Conservation (phyloP, 2,329 filamentous ascomycete species). For the Metarhizium anisopliae region DNA sequence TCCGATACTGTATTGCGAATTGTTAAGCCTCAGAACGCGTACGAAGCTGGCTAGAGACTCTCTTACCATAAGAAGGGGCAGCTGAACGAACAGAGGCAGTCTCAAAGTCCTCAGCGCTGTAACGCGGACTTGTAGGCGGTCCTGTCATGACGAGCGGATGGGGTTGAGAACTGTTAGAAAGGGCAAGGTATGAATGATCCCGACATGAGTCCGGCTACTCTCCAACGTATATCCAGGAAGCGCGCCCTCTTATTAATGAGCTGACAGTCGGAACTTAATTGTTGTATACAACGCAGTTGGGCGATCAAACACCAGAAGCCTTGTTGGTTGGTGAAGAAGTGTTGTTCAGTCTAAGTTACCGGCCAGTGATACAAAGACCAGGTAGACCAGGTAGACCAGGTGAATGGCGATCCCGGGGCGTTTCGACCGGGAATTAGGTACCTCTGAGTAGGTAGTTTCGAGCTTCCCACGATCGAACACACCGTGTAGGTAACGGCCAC, state of each 20-base stretch:
- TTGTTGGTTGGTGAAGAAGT: not conserved
- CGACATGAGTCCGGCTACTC: too few species aligned
- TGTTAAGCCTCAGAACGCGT: not conserved
- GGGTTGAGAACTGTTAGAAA: not conserved
- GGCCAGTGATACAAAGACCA: not conserved
- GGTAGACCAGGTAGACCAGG: not conserved
- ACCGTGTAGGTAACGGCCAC: not conserved
- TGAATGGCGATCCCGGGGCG: not conserved
- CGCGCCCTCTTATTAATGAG: too few species aligned
- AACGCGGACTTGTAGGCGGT: slow-evolving; percentile 22
- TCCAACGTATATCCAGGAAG: not conserved
- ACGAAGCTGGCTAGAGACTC: not conserved
- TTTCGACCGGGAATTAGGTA: not conserved
- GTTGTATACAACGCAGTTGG: not conserved
- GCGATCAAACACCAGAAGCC: not conserved
- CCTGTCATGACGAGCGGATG: slow-evolving; percentile 21
- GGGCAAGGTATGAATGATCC: not conserved
- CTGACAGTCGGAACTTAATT: too few species aligned
- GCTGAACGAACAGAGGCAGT: slow-evolving; percentile 58
- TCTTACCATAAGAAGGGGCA: slow-evolving; percentile 59
- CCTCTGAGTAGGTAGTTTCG: not conserved
- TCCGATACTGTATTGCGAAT: slow-evolving; percentile 45
- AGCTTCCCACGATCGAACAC: not conserved
- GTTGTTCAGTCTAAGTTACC: slow-evolving; percentile 9
- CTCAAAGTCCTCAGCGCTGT: slow-evolving; percentile 50